These are phyloP conservation scores for Termitomyces eurrhizus DNA, from an alignment of 768 basidiomycete species.

Conservation along the genomic window DNA sequence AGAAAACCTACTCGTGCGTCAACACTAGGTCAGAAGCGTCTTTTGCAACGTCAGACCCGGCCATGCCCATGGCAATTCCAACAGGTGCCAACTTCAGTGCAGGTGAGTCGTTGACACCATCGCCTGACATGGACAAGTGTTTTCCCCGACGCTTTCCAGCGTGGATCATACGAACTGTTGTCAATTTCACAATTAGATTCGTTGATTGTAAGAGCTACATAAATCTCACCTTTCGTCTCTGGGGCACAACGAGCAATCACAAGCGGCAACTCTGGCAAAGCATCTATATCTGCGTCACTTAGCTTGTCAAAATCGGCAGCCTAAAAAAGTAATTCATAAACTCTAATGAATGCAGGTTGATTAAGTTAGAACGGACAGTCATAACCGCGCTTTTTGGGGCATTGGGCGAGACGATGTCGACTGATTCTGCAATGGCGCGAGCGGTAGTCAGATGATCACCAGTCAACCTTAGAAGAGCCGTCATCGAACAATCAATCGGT, in stretches of 20 bases:
- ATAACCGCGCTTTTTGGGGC: conserved; percentile 34
- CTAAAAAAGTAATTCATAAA: conserved; percentile 11
- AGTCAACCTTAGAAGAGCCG: conserved; percentile 38
- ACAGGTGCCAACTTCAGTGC: no score
- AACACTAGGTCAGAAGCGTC: conserved; percentile 53
- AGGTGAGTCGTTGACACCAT: no score
- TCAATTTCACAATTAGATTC: background rate
- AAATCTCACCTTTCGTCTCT: conserved; percentile 36
- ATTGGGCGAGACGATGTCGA: conserved; percentile 42
- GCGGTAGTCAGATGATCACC: conserved; percentile 53
- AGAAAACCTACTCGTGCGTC: conserved; percentile 42
- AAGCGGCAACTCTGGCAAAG: conserved; percentile 49
- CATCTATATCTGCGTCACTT: no score
- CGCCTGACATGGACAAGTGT: no score
- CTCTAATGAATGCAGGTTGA: no score
- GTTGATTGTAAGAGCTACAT: background rate
- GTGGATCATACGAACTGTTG: no score
- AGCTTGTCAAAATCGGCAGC: conserved; percentile 43
- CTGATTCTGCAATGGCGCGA: conserved; percentile 44
- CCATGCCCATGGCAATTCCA: no score
- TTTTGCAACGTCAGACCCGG: no score
- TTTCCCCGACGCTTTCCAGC: no score
- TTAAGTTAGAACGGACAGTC: conserved; percentile 22
- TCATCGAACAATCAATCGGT: background rate
- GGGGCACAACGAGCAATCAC: conserved; percentile 60